A percentile compares a stretch with the other conserved stretches of the same genome.
These are phyloP conservation scores for Fusarium hainanense DNA, from an alignment of 2,329 filamentous ascomycete genomes.

Conservation along the genomic window DNA sequence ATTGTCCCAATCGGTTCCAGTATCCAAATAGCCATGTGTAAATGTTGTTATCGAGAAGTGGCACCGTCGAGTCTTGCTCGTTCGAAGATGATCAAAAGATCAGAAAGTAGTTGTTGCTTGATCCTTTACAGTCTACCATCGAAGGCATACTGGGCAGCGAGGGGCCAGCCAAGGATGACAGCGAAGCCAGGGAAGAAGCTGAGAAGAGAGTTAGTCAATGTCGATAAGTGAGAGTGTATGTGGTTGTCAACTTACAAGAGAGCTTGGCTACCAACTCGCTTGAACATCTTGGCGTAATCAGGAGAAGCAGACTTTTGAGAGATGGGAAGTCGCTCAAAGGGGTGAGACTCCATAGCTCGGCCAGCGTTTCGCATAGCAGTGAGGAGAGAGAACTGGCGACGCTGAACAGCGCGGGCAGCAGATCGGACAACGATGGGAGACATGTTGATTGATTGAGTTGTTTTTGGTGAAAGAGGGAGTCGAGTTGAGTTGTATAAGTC, in stretches of 20 bases:
- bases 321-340: conserved; percentile 50
- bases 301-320: conserved; percentile 44
- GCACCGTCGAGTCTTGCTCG: conserved; percentile 35
- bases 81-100: conserved; percentile 23
- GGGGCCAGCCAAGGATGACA: conserved; percentile 52
- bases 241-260: conserved; percentile 47
- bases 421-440: conserved; percentile 46
- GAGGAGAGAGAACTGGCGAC: conserved; percentile 52
- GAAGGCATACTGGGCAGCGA: conserved; percentile 43
- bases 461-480: conserved; percentile 27
- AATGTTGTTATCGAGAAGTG: conserved; percentile 25
- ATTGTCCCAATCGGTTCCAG: conserved; percentile 31
- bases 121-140: conserved; percentile 49
- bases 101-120: conserved; percentile 1
- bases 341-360: conserved; percentile 52
- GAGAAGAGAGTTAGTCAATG: conserved; percentile 18
- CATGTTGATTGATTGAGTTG: conserved; percentile 42
- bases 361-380: conserved; percentile 48
- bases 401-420: conserved; percentile 45
- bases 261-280: conserved; percentile 48
- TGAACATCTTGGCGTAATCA: conserved; percentile 50
- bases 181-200: conserved; percentile 52
- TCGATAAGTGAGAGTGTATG: not conserved
- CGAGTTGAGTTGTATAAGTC: conserved; percentile 8
- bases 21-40: conserved; percentile 15